Base-by-base conservation (phyloP, 257 asterid genomes). In the Dorcoceras hygrometricum region DNA sequence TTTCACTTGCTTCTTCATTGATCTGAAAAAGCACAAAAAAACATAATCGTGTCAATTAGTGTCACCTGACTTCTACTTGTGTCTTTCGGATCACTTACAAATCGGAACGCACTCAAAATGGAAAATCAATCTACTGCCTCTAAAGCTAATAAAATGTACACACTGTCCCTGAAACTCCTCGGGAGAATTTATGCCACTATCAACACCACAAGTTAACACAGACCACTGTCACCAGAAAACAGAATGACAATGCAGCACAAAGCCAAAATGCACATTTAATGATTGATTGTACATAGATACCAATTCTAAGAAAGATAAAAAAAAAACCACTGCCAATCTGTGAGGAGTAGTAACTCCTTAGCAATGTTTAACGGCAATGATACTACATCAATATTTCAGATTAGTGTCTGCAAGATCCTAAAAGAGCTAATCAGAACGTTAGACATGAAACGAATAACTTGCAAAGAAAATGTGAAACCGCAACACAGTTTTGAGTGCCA, bases 1-100 rank as follows among this genome's bases (percentile, higher is more conserved):
- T 81, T 70, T 93, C 99, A 77, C 95, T 88, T 59, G 95, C 97
- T 69, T 86, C 91, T 81, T 93, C 99, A 71, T 93, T 93, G 80
- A 93, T 86, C 99, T 94, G 89, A 46, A 71, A 74, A 71, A 74
- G 54, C 65, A 70, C 65, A 56, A 73, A 19, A 31, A 74, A 62
- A 57, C 29, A 62, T 23, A 69, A 61, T 56, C 20, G 70, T 25
- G 66, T 66, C 43, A 74, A 26, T 28, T 48, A 50, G 48, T 24
- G 12, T 34, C 43, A 27, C 32, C 28, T 14, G 27, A 24, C 27
- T 66, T 27, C 24, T 29, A 63, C 43, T 18, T 59, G 48, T 31
- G 59, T 34, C 9, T 10, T 57, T 65, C 78, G 61, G 27, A 32
- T 6, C 48, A 32, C 31, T 54, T 46, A n/a, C 50, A 64, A 29